These are phyloP conservation scores for Colletotrichum australisinense DNA, from an alignment of 2,329 filamentous ascomycete genomes.

Conservation along the genomic window DNA sequence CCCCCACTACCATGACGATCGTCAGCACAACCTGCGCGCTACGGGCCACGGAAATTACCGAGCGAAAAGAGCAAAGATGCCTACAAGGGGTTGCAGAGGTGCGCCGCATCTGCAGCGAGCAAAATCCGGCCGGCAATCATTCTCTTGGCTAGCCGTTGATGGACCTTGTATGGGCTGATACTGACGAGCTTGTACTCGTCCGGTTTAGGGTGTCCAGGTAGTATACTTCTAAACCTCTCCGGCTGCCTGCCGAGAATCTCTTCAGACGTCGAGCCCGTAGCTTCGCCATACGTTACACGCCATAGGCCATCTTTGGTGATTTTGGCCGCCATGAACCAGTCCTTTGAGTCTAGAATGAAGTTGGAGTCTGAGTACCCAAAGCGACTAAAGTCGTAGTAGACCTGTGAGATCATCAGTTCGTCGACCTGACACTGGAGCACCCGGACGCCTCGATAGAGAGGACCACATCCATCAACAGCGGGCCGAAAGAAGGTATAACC, in stretches of 20 bases:
- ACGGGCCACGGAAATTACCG: constrained; percentile 8
- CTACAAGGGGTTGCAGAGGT: constrained; percentile 61
- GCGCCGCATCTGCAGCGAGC: constrained; percentile 71
- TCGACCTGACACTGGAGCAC: not conserved
- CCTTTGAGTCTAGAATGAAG: constrained; percentile 69
- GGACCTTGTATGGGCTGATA: constrained; percentile 70
- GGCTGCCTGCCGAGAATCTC: constrained; percentile 65
- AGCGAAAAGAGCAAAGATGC: not conserved
- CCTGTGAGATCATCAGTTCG: not conserved
- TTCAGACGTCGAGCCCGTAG: constrained; percentile 60
- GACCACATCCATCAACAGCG: not conserved
- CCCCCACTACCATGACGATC: constrained; percentile 54
- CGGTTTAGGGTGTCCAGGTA: constrained; percentile 69
- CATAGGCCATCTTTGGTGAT: constrained; percentile 69
- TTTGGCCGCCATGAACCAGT: constrained; percentile 70
- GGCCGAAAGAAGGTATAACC: not conserved
- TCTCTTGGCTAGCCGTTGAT: constrained; percentile 67
- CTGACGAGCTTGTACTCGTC: constrained; percentile 66
- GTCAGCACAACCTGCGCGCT: not conserved
- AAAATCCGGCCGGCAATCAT: constrained; percentile 68
- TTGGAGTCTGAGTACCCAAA: constrained; percentile 66
- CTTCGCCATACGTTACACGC: constrained; percentile 72
- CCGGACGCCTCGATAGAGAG: not conserved
- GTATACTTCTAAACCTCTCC: constrained; percentile 65
- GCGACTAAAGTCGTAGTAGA: constrained; percentile 66